phyloP scores from a whole-genome alignment of 495 filamentous ascomycete species.

The Daldinia loculata region DNA sequence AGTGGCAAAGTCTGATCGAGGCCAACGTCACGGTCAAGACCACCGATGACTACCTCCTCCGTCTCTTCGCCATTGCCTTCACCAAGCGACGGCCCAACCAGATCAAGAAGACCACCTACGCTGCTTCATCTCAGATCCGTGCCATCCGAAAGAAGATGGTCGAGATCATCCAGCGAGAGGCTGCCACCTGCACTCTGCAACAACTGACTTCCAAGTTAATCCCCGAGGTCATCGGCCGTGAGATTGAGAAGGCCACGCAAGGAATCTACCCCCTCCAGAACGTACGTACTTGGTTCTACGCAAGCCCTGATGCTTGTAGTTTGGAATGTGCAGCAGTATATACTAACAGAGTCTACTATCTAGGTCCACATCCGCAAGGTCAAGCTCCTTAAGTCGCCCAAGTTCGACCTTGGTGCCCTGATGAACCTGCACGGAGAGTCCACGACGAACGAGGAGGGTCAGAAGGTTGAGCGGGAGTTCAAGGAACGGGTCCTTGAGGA shows the following conservation, averaged over 20 bases:
- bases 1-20: constrained; percentile 99
- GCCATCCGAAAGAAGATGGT: constrained; percentile 99
- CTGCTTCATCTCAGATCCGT: constrained; percentile 92
- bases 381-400: constrained; percentile 96
- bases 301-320: background rate
- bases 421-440: constrained; percentile 97
- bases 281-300: constrained; percentile 62
- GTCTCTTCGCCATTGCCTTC: constrained; percentile 98
- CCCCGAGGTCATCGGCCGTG: constrained; percentile 97
- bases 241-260: constrained; percentile 99
- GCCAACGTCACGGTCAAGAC: constrained; percentile 99
- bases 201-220: constrained; percentile 98
- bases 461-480: constrained; percentile 99
- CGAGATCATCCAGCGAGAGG: constrained; percentile 97
- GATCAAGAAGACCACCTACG: constrained; percentile 99
- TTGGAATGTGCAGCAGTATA: constrained; percentile 11
- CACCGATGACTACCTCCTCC: constrained; percentile 98
- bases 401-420: constrained; percentile 97
- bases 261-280: constrained; percentile 99
- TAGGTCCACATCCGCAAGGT: constrained; percentile 99
- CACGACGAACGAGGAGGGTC: constrained; percentile 91
- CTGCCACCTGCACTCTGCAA: constrained; percentile 87
- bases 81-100: constrained; percentile 98
- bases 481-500: constrained; percentile 93
- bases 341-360: constrained; percentile 35